Percentiles rank a stretch among this genome's conserved stretches.
phyloP scores from a whole-genome alignment of 2,329 filamentous ascomycete species.

The Lecanicillium sp. region DNA sequence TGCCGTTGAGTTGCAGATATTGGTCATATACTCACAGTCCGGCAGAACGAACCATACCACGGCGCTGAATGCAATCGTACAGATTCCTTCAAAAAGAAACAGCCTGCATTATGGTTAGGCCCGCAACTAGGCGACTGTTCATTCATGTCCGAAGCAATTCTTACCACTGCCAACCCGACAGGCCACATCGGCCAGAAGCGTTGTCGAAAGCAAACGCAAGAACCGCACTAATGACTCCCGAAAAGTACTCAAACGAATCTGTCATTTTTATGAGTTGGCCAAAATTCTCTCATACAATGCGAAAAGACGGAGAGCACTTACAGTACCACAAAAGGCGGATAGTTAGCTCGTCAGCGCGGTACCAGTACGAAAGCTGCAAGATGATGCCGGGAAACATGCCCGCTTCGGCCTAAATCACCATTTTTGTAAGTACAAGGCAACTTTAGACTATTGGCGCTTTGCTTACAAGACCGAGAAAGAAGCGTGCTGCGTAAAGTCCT shows the following conservation, averaged over 20 bases:
- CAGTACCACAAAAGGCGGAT: slow-evolving; percentile 36
- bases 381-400: slow-evolving; percentile 34
- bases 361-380: slow-evolving; percentile 38
- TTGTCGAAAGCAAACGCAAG: slow-evolving; percentile 35
- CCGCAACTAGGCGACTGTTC: neutral
- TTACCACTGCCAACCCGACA: slow-evolving; percentile 26
- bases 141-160: slow-evolving; percentile 1
- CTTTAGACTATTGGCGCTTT: no score
- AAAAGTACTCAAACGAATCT: slow-evolving; percentile 32
- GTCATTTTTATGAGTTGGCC: neutral
- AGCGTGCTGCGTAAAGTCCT: slow-evolving; percentile 27
- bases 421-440: no score
- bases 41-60: slow-evolving; percentile 44
- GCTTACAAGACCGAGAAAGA: slow-evolving; percentile 24
- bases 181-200: slow-evolving; percentile 24
- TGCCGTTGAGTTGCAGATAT: slow-evolving; percentile 8
- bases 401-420: slow-evolving; percentile 29
- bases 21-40: slow-evolving; percentile 36
- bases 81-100: slow-evolving; percentile 34
- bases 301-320: slow-evolving; percentile 16
- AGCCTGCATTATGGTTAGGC: slow-evolving; percentile 20
- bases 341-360: slow-evolving; percentile 38
- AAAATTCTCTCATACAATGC: slow-evolving; percentile 10
- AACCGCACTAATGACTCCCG: slow-evolving; percentile 30
- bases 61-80: slow-evolving; percentile 36